These are phyloP conservation scores for Acrodontium crateriforme DNA, from an alignment of 2,329 filamentous ascomycete genomes.

Conservation along the genomic window DNA sequence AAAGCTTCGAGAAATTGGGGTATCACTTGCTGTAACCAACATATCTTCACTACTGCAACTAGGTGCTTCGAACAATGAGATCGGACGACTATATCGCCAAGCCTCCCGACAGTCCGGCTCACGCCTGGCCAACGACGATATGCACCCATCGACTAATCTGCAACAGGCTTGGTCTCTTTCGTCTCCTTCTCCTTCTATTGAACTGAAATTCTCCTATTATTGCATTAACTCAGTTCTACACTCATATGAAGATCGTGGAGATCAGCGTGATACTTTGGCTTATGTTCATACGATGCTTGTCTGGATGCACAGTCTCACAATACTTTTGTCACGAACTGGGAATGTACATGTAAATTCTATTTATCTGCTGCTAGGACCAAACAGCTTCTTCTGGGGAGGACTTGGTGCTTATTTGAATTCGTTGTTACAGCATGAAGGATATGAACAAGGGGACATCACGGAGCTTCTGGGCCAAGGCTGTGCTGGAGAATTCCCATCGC, in stretches of 20 bases:
- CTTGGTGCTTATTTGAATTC: slow-evolving; percentile 41
- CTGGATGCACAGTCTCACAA: slow-evolving; percentile 35
- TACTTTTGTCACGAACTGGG: slow-evolving; percentile 6
- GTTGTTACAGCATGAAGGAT: slow-evolving; percentile 22
- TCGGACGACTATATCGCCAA: slow-evolving; percentile 34
- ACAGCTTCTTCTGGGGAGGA: slow-evolving; percentile 40
- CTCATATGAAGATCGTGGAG: slow-evolving; percentile 23
- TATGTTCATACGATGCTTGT: slow-evolving; percentile 50
- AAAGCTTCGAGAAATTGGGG: slow-evolving; percentile 26
- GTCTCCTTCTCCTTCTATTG: slow-evolving; percentile 5
- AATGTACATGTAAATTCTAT: slow-evolving; percentile 9
- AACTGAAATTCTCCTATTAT: slow-evolving; percentile 1
- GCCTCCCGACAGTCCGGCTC: slow-evolving; percentile 10
- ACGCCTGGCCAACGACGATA: slow-evolving; percentile 7
- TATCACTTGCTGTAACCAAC: slow-evolving; percentile 45
- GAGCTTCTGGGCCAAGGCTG: no score
- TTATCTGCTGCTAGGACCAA: slow-evolving; percentile 18
- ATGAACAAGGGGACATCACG: no score
- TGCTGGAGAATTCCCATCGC: not conserved
- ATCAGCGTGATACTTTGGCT: slow-evolving; percentile 38
- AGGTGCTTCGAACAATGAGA: no score
- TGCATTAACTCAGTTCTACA: not conserved
- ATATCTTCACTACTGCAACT: slow-evolving; percentile 41
- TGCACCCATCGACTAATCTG: slow-evolving; percentile 21
- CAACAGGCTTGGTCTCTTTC: not conserved